Evolutionary conservation across 1,139 yeast species (phyloP), one percentile per base, ranked within the genome.

Genomic region (Yamadazyma triangularis): DNA sequence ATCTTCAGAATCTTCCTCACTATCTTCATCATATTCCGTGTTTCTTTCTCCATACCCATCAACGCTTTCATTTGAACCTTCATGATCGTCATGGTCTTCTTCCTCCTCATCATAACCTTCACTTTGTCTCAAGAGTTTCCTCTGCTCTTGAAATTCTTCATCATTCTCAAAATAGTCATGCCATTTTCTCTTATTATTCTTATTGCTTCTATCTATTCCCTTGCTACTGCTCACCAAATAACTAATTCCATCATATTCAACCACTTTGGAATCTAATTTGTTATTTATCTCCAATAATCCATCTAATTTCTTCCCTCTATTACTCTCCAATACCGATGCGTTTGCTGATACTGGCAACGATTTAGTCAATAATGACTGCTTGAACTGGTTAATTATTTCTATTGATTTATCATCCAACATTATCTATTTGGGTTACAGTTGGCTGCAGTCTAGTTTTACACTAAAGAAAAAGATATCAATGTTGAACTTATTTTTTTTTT

Each of bases 361-460:
- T 27, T 29, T 28, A 32, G 34, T 32, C 31, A 56, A 43, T 13
- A 65, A 47, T 11, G 72, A 61, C 44, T 60, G 60, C 42, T 65
- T 67, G 47, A 68, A 65, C 25, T 56, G 53, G 4, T 60, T 46
- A 25, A 68, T 65, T 14, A 63, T 56, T 24, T 65, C 71, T 23
- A 67, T 48, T 9, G 72, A 63, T 25, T 56, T 54, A 25, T 50
- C 52, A 42, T 67, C 74, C 36, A 65, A 56, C 69, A 63, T 64
- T 29, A 16, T n/a, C n/a, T n/a, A n/a, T n/a, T n/a, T n/a, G n/a
- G n/a, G n/a, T n/a, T n/a, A n/a, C n/a, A n/a, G n/a, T n/a, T n/a
- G n/a, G n/a, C n/a, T n/a, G n/a, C 28, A 8, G 21, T 19, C 21
- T n/a, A 19, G 8, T 19, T 19, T 10, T 19, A 19, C 21, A 19